Evolutionary conservation across 768 basidiomycete species (phyloP), one percentile per base, ranked within the genome.

Genomic region (Cystoderma amianthinum): DNA sequence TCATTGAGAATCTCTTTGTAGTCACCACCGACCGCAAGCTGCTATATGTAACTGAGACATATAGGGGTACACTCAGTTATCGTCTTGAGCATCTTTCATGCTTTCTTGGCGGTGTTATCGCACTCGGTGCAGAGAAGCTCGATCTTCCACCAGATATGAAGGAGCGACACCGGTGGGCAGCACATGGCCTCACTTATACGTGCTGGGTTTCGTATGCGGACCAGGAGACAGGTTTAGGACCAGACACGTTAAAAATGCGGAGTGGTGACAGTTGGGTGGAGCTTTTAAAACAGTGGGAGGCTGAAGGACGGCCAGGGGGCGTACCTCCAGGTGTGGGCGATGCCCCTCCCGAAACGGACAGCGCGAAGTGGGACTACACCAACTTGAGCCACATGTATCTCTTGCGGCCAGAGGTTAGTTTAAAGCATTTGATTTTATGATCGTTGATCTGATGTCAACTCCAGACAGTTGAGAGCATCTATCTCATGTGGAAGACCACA

Each of bases 131-230:
- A 11, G 60, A 72, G 44, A 67, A 65, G 12, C 62, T 61, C 12
- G 58, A 63, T 19, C 55, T 71, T 17, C 50, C 69, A 2, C 42
- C 47, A 1, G 40, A 44, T 12, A 62, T 66, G 36, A 64, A 59
- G 33, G 60, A 67, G 67, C 55, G 73, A 39, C 79, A 82, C 48
- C 47, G 52, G 42, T 81, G 76, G 72, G 80, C 77, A 6, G 81
- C 81, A 3, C 67, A 75, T 46, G 81, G 80, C 1, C 60, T 84
- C 13, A 76, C 76, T 19, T 67, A 74, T 49, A 76, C 74, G 9
- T 83, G 80, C 54, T 80, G 73, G 61, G 57, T 79, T 28, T 67
- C 72, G 33, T 86, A 85, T 54, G 72, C 70, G 1, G 84, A 86
- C 55, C 73, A 72, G 48, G 63, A 65, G n/a, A 67, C 74, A 2